Evolutionary conservation across 2,329 filamentous ascomycete species (phyloP), one percentile per base, ranked within the genome.

Genomic region (Alternaria consortialis): DNA sequence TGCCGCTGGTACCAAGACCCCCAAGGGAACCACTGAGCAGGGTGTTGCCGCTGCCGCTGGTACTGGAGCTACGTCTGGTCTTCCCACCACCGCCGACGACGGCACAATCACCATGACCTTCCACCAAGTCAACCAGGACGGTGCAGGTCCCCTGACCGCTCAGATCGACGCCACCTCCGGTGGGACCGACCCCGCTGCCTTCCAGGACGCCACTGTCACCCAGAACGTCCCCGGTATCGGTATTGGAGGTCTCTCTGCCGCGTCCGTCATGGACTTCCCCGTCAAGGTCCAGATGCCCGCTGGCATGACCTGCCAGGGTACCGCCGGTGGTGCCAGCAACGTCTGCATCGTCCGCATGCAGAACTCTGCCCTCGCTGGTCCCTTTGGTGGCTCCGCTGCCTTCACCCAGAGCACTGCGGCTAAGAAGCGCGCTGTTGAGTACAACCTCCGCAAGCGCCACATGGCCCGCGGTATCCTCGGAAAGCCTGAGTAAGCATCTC

Each of bases 91-190:
- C 59, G 79, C 82, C 20, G 86, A 89, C 60, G 83, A 87, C 56
- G 88, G 89, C 63, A 83, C 83, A 29, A 80, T 91, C 74, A 84
- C 82, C 59, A 84, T 91, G 84, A 87, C 84, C 62, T 90, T 86
- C 80, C 87, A 88, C 76, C 86, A 91, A 60, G 86, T 91, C 80
- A 91, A 91, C 84, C 88, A 90, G 77, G 88, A 91, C 69, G 88
- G 88, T 23, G 89, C 88, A 0, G 89, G 88, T 2, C 88, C 88
- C 1, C 79, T 91, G 48, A 84, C 81, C 31, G 88, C 88, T 8
- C 80, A 82, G 43, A 81, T 91, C 50, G 88, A 91, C 70, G 78
- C 82, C 42, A 89, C 87, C 27, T 90, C 87, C 2, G 88, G 87
- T 34, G 89, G 88, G 55, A 87, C 84, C 5, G 86, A 90, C 69